Base-by-base conservation (phyloP, 1,284 basidiomycete genomes). In the Golubevia pallescens region DNA sequence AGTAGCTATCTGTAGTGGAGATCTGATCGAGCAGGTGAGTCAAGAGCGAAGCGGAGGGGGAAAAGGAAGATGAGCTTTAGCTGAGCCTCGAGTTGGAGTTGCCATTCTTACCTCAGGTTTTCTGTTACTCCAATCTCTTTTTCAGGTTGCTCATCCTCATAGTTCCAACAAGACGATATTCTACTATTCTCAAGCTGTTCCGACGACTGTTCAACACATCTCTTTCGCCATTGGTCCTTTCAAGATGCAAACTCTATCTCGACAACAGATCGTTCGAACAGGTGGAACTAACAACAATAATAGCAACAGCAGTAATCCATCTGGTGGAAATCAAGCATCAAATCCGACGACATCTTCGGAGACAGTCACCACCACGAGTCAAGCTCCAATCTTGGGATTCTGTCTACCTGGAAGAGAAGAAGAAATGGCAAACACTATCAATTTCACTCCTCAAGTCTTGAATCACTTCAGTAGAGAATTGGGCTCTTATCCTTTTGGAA, bases 221-320 rank as follows among this genome's bases (percentile, higher is more conserved):
- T 92, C 92, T 7, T 98, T 97, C 81, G 95, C 95, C 58, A 94
- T 94, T 3, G 97, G 97, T 0, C 95, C 96, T 1, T 98, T 99
- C 51, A 71, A 21, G 3, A 10, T 60, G n/a, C 59, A 63, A 58
- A 62, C 61, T 51, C 56, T 71, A 5, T 66, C 62, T 38, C 48
- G 57, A 34, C 20, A 4, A 14, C 28, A 20, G 13, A 13, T 21
- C 7, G 13, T 21, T 21, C 24, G 34, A 10, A 38, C 34, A 38
- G 34, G 5, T 5, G 10, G 5, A 5, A 38, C 34, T 4, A 38
- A 38, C 10, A 5, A 4, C 5, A 38, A 38, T 38, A n/a, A n/a
- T n/a, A n/a, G n/a, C n/a, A 16, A 16, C 51, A 19, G 19, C 32
- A 32, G 34, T 28, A 20, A 8, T 55, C 52, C 55, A 3, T 23